Percentiles rank a stretch among this genome's conserved stretches.
Conservation (phyloP, 169 alveolate genomes). For the Eimeria sp. region DNA sequence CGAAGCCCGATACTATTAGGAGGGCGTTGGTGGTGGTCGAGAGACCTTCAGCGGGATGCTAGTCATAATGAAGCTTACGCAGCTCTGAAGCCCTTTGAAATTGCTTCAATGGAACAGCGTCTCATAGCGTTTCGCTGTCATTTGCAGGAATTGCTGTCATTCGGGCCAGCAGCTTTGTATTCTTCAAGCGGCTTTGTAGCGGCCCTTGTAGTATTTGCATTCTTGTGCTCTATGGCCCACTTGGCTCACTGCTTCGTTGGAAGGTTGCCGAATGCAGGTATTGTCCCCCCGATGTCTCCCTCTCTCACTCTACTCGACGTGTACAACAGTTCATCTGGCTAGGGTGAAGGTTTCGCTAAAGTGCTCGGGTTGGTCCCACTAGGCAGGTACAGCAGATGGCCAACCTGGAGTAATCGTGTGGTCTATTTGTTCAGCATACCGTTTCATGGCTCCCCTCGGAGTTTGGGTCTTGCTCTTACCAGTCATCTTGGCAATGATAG, state of each 20-base stretch:
- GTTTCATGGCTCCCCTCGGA: slow-evolving; percentile 70
- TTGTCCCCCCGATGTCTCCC: neutral
- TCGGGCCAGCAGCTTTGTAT: slow-evolving; percentile 33
- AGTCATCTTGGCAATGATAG: slow-evolving; percentile 24
- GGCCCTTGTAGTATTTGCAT: slow-evolving; percentile 52
- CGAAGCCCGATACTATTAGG: neutral
- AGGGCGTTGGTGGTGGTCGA: neutral
- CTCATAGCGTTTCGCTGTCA: neutral
- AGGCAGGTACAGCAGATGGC: neutral
- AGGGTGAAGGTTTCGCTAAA: neutral
- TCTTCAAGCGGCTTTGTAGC: slow-evolving; percentile 63
- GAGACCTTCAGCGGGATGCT: neutral
- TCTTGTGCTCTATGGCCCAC: slow-evolving; percentile 24
- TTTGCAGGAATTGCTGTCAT: slow-evolving; percentile 41
- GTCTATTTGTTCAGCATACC: slow-evolving; percentile 46
- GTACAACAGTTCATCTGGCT: neutral
- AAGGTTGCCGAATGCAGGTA: slow-evolving; percentile 68
- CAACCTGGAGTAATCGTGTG: neutral
- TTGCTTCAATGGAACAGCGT: neutral
- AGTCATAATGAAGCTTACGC: neutral
- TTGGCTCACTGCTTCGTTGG: slow-evolving; percentile 68
- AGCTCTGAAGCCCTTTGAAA: neutral
- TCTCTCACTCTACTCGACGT: neutral
- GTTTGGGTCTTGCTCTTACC: slow-evolving; percentile 50
- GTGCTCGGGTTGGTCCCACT: neutral